phyloP scores from a whole-genome alignment of 371 early-diverging fungal species.

The Mortierella sp. region DNA sequence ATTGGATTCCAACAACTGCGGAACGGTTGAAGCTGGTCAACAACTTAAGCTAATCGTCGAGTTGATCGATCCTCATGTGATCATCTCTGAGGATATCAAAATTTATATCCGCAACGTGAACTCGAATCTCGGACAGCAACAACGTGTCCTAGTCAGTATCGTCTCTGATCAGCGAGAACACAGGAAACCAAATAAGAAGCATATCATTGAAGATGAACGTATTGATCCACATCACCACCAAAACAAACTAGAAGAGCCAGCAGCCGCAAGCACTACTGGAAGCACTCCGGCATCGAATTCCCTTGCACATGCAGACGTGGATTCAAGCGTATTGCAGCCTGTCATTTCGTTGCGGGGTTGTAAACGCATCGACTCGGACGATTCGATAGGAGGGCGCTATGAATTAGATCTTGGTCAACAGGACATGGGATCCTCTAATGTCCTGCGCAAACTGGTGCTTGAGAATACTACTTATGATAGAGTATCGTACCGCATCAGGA shows the following conservation, averaged over 20 bases:
- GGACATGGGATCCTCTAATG: constrained; percentile 65
- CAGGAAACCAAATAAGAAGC: constrained; percentile 49
- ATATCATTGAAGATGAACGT: constrained; percentile 44
- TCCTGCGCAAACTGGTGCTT: constrained; percentile 68
- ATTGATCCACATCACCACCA: constrained; percentile 54
- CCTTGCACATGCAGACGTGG: constrained; percentile 13
- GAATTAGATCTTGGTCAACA: constrained; percentile 83
- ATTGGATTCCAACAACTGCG: constrained; percentile 66
- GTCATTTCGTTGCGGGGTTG: constrained; percentile 67
- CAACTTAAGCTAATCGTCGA: constrained; percentile 68
- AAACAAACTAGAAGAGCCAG: constrained; percentile 39
- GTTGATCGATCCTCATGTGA: constrained; percentile 72
- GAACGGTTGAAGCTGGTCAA: constrained; percentile 70
- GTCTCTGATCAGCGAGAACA: constrained; percentile 66
- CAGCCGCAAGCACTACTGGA: not conserved
- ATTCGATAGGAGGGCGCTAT: constrained; percentile 67
- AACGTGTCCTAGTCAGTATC: constrained; percentile 75
- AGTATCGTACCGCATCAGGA: constrained; percentile 69
- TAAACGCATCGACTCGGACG: constrained; percentile 61
- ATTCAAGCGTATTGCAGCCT: constrained; percentile 30
- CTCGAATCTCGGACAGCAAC: constrained; percentile 71
- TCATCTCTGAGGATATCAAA: constrained; percentile 86
- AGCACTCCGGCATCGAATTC: not conserved
- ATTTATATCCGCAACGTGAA: constrained; percentile 80
- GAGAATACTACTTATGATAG: constrained; percentile 64